Conservation (phyloP, 2,329 filamentous ascomycete species). For the Periconia sp. region DNA sequence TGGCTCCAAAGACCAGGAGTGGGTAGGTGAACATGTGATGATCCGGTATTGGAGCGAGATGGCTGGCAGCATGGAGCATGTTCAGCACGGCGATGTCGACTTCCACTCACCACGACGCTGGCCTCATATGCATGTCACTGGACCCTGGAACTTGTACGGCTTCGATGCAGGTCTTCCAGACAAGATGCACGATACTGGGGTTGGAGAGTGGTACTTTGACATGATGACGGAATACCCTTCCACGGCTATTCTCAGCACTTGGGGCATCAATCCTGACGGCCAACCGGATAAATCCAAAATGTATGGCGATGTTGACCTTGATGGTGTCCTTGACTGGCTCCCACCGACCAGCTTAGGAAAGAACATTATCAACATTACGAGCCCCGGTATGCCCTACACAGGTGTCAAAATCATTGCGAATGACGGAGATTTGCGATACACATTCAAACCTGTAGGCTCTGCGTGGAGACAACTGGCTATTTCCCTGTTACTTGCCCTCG, state of each 20-base stretch:
- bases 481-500: constrained; percentile 55
- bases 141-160: constrained; percentile 64
- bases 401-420: constrained; percentile 59
- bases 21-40: constrained; percentile 63
- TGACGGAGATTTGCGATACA: constrained; percentile 57
- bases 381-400: constrained; percentile 57
- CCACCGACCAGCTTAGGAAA: constrained; percentile 60
- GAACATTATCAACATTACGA: constrained; percentile 62
- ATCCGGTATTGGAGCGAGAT: constrained; percentile 65
- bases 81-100: constrained; percentile 61
- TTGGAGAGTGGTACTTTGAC: constrained; percentile 60
- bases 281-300: constrained; percentile 62
- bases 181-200: constrained; percentile 51
- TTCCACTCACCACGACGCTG: constrained; percentile 52
- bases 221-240: constrained; percentile 67
- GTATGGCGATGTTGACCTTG: constrained; percentile 63
- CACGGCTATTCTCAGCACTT: constrained; percentile 64
- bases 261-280: constrained; percentile 67
- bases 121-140: constrained; percentile 65
- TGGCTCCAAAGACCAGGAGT: constrained; percentile 60
- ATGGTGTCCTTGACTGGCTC: constrained; percentile 63
- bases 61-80: constrained; percentile 61
- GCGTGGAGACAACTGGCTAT: constrained; percentile 57
- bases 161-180: constrained; percentile 63
- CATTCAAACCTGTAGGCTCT: constrained; percentile 57